These are phyloP conservation scores for carrot (Daucus carota) DNA, from an alignment of 129 eudicot species.

Conservation along the genomic window DH1_v3.0 NC_030385.2:3964001-3964500, in stretches of 20 bases:
- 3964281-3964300: not conserved
- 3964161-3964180: constrained; percentile 89
- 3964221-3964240: constrained; percentile 44
- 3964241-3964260: not conserved
- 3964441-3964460: not conserved
- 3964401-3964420: not conserved
- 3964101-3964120: constrained; percentile 55
- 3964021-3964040: constrained; percentile 91
- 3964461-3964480: not conserved
- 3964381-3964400: not conserved
- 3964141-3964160: constrained; percentile 75
- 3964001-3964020: constrained; percentile 88
- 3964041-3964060: constrained; percentile 94
- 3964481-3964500: not conserved
- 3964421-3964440: not conserved
- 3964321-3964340: not conserved
- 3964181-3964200: constrained; percentile 93
- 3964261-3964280: not conserved
- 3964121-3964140: constrained; percentile 53
- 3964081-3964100: constrained; percentile 53
- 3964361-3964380: not conserved
- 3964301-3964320: not conserved
- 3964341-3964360: not conserved
- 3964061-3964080: constrained; percentile 88
- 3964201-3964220: constrained; percentile 99